Evolutionary conservation across 2,329 filamentous ascomycete species (phyloP).

Genomic region (Penicillium sp.): DNA sequence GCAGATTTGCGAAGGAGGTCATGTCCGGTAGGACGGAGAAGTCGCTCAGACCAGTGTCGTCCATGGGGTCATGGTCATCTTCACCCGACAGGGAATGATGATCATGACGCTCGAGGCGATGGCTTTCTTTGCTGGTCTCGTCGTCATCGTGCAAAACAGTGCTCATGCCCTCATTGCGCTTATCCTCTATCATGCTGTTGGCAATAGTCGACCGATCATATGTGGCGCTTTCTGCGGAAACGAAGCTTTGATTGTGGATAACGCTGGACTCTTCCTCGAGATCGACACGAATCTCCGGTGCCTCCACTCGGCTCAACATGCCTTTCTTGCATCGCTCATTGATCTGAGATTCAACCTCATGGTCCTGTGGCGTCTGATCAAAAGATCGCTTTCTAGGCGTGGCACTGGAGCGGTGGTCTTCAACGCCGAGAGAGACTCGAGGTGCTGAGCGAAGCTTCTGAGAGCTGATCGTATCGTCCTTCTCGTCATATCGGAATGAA

Average conservation of each 20-base stretch:
- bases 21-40: constrained; percentile 90
- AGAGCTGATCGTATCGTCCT: constrained; percentile 18
- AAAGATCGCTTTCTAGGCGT: constrained; percentile 32
- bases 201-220: constrained; percentile 31
- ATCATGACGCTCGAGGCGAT: constrained; percentile 30
- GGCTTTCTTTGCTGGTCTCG: constrained; percentile 27
- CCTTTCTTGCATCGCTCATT: constrained; percentile 36
- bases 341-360: constrained; percentile 19
- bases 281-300: constrained; percentile 33
- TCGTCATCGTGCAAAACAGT: constrained; percentile 41
- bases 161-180: constrained; percentile 48
- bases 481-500: constrained; percentile 2
- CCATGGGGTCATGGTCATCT: constrained; percentile 39
- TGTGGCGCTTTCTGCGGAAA: constrained; percentile 16
- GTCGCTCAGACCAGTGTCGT: constrained; percentile 67
- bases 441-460: constrained; percentile 22
- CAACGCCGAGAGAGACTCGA: constrained; percentile 20
- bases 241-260: constrained; percentile 24
- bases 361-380: constrained; percentile 28
- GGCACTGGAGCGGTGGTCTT: constrained; percentile 4
- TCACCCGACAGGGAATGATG: constrained; percentile 36
- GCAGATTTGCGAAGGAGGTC: constrained; percentile 77
- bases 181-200: constrained; percentile 45
- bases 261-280: constrained; percentile 34
- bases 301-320: constrained; percentile 26